These are phyloP conservation scores for Handroanthus guayacan DNA, from an alignment of 257 asterid genomes.

Conservation along the genomic window DNA sequence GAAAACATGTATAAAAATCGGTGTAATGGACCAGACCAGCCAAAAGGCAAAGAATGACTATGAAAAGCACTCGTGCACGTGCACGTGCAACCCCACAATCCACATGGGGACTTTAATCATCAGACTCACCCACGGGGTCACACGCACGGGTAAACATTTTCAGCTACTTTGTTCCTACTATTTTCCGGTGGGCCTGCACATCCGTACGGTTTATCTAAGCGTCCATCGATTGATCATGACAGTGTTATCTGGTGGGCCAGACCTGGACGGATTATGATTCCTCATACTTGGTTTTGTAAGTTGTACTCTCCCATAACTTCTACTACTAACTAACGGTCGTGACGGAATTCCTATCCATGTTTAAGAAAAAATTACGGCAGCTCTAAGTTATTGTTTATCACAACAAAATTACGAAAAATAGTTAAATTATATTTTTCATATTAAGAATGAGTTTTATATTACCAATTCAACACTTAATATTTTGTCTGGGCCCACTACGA, in stretches of 20 bases:
- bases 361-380: too few relatives aligned
- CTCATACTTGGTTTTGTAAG: background rate
- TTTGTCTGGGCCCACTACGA: too few relatives aligned
- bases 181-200: conserved; percentile 34
- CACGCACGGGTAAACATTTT: conserved; percentile 45
- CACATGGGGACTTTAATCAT: conserved; percentile 67
- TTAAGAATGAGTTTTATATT: too few relatives aligned
- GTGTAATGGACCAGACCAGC: conserved; percentile 47
- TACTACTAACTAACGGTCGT: conserved; percentile 34
- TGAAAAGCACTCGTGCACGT: conserved; percentile 63
- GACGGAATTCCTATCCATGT: conserved; percentile 35
- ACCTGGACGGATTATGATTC: conserved; percentile 36
- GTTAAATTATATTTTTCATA: too few relatives aligned
- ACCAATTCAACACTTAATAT: too few relatives aligned
- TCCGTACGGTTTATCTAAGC: conserved; percentile 43
- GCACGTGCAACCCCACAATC: conserved; percentile 83
- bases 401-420: background rate
- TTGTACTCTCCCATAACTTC: background rate
- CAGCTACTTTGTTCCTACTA: background rate
- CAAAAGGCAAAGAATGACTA: conserved; percentile 25
- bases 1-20: background rate
- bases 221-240: conserved; percentile 49
- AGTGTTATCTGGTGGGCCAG: conserved; percentile 38
- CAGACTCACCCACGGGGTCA: conserved; percentile 21
- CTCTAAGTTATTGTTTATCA: background rate